phyloP scores from a whole-genome alignment of 2,329 filamentous ascomycete species.

The Trichoderma citrinoviride region DNA sequence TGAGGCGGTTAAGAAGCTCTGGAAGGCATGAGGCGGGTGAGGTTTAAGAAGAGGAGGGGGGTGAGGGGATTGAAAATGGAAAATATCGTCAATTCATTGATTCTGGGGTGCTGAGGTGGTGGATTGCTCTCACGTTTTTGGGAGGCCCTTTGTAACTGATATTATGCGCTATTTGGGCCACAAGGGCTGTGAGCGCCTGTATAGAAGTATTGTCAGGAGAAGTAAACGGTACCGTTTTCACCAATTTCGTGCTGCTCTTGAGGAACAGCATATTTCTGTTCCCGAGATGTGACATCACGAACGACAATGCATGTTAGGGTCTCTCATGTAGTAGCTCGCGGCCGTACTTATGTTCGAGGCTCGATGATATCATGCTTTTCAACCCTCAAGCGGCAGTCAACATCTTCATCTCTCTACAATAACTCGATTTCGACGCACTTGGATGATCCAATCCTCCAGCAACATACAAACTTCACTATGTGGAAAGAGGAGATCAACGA shows the following conservation, averaged over 20 bases:
- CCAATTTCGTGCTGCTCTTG: neutral
- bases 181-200: constrained; percentile 20
- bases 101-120: neutral
- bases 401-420: too few species aligned
- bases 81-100: neutral
- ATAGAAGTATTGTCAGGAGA: constrained; percentile 24
- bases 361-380: too few species aligned
- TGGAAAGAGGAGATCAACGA: too few species aligned
- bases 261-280: too few species aligned
- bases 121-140: neutral
- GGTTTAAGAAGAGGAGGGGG: constrained; percentile 23
- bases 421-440: too few species aligned
- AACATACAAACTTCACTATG: too few species aligned
- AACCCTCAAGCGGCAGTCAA: too few species aligned
- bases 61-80: neutral
- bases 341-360: too few species aligned
- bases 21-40: constrained; percentile 62
- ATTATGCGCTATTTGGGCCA: constrained; percentile 5
- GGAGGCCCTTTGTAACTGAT: constrained; percentile 3
- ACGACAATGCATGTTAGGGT: neutral
- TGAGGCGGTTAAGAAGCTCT: constrained; percentile 82
- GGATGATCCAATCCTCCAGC: too few species aligned
- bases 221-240: neutral
- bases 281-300: too few species aligned
- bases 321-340: too few species aligned